Evolutionary conservation across 306 rosid genomes (phyloP).

Genomic region (Cucurbita ficifolia): DNA sequence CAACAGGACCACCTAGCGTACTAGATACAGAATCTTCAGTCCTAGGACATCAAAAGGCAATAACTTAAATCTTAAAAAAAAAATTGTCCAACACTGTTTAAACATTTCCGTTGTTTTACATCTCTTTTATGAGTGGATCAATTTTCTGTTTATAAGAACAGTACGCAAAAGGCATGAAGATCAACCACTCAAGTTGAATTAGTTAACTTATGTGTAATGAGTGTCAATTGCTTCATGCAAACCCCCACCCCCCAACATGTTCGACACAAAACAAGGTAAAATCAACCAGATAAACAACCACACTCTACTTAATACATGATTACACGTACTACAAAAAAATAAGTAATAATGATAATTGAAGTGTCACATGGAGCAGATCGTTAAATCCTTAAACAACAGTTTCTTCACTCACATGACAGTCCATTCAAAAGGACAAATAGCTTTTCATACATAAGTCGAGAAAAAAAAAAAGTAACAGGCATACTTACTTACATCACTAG

Average conservation of each 20-base stretch:
- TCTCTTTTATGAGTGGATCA: not conserved
- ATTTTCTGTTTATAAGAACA: not conserved
- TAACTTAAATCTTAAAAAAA: not conserved
- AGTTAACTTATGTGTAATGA: not conserved
- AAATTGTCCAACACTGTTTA: not conserved
- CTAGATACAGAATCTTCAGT: not conserved
- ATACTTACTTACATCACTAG: not conserved
- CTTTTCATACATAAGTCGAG: not conserved
- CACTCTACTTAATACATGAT: not conserved
- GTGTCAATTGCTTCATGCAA: not conserved
- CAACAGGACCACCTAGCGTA: not conserved
- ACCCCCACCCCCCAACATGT: not conserved
- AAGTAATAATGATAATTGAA: not conserved
- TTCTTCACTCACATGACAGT: not conserved
- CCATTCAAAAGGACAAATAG: not conserved
- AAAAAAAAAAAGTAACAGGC: not conserved
- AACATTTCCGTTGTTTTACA: not conserved
- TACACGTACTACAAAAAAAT: not conserved
- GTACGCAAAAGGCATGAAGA: not conserved
- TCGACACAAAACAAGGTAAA: not conserved
- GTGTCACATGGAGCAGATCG: not conserved
- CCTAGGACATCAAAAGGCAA: not conserved
- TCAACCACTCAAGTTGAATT: not conserved
- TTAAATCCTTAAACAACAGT: not conserved
- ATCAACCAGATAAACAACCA: not conserved